A percentile compares a stretch with the other conserved stretches of the same genome.
These are phyloP conservation scores for Metschnikowia drakensbergensis DNA, from an alignment of 805 yeast genomes.

Conservation along the genomic window DNA sequence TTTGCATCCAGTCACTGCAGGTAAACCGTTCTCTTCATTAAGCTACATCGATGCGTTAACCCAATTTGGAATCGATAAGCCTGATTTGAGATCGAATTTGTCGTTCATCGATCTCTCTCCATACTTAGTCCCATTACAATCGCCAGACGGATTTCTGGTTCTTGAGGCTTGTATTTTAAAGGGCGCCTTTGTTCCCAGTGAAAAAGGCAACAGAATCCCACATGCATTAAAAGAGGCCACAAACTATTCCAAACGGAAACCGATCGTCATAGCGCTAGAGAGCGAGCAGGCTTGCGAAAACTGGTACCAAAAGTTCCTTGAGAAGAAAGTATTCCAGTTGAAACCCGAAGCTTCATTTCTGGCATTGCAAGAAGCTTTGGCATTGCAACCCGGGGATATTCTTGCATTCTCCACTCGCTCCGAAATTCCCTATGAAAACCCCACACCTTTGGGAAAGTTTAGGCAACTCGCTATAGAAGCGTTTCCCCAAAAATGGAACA, in stretches of 20 bases:
- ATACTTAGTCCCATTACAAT: slow-evolving; percentile 28
- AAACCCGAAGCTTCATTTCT: slow-evolving; percentile 17
- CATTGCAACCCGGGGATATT: slow-evolving; percentile 62
- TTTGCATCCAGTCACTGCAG: slow-evolving; percentile 20
- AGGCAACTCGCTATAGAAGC: slow-evolving; percentile 67
- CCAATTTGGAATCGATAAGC: slow-evolving; percentile 88
- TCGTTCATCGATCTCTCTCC: slow-evolving; percentile 47
- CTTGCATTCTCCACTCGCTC: slow-evolving; percentile 79
- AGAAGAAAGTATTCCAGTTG: slow-evolving; percentile 22
- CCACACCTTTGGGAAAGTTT: slow-evolving; percentile 87
- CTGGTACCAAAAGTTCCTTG: slow-evolving; percentile 44
- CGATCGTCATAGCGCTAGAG: slow-evolving; percentile 51
- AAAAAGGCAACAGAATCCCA: slow-evolving; percentile 29
- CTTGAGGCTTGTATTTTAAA: slow-evolving; percentile 70
- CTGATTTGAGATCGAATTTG: slow-evolving; percentile 72
- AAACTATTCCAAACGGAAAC: slow-evolving; percentile 55
- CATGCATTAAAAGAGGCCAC: slow-evolving; percentile 33
- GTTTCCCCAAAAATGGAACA: slow-evolving; percentile 49
- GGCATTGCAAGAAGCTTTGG: slow-evolving; percentile 25
- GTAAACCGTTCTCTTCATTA: slow-evolving; percentile 36
- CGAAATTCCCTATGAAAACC: slow-evolving; percentile 73
- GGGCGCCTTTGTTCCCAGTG: slow-evolving; percentile 36
- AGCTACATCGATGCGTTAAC: slow-evolving; percentile 67
- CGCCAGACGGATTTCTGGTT: slow-evolving; percentile 51
- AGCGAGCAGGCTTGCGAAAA: slow-evolving; percentile 31